Percentiles rank a stretch among this genome's conserved stretches.
Conservation (phyloP, 805 yeast species). For the Kluyveromyces siamensis region DNA sequence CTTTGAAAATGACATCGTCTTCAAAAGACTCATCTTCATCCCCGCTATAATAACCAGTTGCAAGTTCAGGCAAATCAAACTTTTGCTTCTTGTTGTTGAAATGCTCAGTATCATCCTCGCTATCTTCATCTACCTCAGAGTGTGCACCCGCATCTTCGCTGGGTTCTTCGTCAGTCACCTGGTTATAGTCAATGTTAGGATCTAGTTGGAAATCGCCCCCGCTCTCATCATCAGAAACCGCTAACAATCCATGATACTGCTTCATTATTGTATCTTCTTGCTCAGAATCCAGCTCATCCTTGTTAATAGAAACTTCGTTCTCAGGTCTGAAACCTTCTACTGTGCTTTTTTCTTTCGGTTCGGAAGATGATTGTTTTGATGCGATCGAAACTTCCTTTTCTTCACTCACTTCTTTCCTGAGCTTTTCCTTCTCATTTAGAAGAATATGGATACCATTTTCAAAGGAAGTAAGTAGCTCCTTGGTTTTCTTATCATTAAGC, state of each 20-base stretch:
- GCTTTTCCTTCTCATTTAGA: slow-evolving; percentile 22
- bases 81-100: slow-evolving; percentile 28
- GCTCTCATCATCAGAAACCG: slow-evolving; percentile 34
- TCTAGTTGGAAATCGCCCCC: slow-evolving; percentile 26
- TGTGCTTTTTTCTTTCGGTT: neutral
- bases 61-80: slow-evolving; percentile 53
- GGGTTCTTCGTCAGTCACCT: slow-evolving; percentile 5
- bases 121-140: slow-evolving; percentile 23
- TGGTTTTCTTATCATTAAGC: slow-evolving; percentile 37
- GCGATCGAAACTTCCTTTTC: slow-evolving; percentile 2
- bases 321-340: slow-evolving; percentile 13
- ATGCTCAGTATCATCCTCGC: slow-evolving; percentile 31
- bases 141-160: slow-evolving; percentile 17
- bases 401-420: slow-evolving; percentile 5
- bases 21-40: slow-evolving; percentile 59
- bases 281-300: slow-evolving; percentile 9
- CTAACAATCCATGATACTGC: slow-evolving; percentile 32
- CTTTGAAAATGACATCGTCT: slow-evolving; percentile 37
- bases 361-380: neutral
- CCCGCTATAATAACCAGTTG: slow-evolving; percentile 77
- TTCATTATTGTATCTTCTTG: slow-evolving; percentile 21
- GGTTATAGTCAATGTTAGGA: slow-evolving; percentile 14
- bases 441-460: slow-evolving; percentile 32
- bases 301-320: slow-evolving; percentile 13
- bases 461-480: slow-evolving; percentile 36